Evolutionary conservation across 2,329 filamentous ascomycete genomes (phyloP).

Genomic region (Aspergillus eucalypticola): DNA sequence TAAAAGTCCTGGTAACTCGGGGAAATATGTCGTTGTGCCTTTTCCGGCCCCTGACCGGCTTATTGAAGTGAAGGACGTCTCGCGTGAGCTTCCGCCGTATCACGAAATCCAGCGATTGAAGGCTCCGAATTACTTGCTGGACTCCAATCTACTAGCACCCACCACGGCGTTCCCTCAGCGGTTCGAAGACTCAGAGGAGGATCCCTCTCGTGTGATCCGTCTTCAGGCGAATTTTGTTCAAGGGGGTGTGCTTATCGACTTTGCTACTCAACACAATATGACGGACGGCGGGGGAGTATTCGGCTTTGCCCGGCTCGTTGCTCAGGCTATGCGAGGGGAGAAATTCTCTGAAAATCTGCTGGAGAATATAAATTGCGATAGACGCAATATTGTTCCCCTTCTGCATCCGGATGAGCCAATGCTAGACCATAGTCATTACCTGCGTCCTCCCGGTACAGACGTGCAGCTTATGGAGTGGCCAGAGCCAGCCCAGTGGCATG

Average conservation of each 20-base stretch:
- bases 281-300: constrained; percentile 14
- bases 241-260: constrained; percentile 21
- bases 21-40: background rate
- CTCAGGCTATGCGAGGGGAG: constrained; percentile 3
- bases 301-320: constrained; percentile 10
- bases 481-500: background rate
- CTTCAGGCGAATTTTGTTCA: constrained; percentile 23
- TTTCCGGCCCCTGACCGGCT: background rate
- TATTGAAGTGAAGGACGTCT: background rate
- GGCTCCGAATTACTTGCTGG: constrained; percentile 31
- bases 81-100: background rate
- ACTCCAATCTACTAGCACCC: constrained; percentile 28
- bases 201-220: constrained; percentile 14
- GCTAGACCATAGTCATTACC: constrained; percentile 9
- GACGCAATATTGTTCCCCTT: constrained; percentile 7
- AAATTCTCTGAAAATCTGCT: background rate
- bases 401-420: constrained; percentile 8
- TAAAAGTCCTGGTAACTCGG: background rate
- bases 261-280: constrained; percentile 19
- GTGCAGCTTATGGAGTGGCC: no score
- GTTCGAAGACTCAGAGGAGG: constrained; percentile 17
- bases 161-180: constrained; percentile 24
- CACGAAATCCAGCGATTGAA: background rate
- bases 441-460: background rate
- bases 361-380: constrained; percentile 14